Conservation (phyloP, 805 yeast genomes). For the Kodamaea lidongshanica region DNA sequence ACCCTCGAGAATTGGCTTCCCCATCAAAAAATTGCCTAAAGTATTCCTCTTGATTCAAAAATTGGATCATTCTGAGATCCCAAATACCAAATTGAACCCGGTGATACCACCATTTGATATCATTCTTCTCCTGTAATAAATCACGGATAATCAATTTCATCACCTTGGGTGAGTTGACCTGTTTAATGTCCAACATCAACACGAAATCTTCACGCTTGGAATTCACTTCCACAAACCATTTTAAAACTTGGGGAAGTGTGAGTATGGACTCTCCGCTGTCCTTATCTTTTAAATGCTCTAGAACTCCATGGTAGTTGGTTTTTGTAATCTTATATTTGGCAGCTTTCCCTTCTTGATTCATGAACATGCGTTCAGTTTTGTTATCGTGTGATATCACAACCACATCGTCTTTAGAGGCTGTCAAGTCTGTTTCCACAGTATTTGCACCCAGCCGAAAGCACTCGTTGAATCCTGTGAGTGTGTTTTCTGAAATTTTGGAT, state of each 20-base stretch:
- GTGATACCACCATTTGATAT: conserved; percentile 34
- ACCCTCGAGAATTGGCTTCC: conserved; percentile 14
- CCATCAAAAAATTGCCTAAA: conserved; percentile 22
- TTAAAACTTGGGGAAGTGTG: conserved; percentile 26
- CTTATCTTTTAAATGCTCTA: conserved; percentile 25
- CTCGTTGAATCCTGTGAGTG: conserved; percentile 30
- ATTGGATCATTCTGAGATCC: conserved; percentile 34
- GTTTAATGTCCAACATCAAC: conserved; percentile 36
- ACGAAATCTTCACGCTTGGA: conserved; percentile 16
- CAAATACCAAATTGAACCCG: conserved; percentile 37
- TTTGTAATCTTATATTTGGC: conserved; percentile 30
- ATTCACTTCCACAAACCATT: conserved; percentile 25
- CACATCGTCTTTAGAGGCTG: conserved; percentile 33
- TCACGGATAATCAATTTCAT: conserved; percentile 26
- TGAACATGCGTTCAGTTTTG: conserved; percentile 33
- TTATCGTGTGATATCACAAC: conserved; percentile 37
- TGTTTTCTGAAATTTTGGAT: conserved; percentile 35
- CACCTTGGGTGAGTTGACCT: conserved; percentile 31
- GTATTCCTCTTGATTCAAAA: conserved; percentile 33
- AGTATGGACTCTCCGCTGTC: conserved; percentile 29
- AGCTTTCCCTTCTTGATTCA: conserved; percentile 28
- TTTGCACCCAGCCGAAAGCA: conserved; percentile 36
- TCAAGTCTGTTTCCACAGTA: conserved; percentile 37
- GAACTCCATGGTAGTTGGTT: conserved; percentile 22
- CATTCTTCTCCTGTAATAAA: conserved; percentile 21